Percentiles rank a stretch among this genome's conserved stretches.
Conservation (phyloP, 2,329 filamentous ascomycete species). For the Fusarium tjaetaba region DNA sequence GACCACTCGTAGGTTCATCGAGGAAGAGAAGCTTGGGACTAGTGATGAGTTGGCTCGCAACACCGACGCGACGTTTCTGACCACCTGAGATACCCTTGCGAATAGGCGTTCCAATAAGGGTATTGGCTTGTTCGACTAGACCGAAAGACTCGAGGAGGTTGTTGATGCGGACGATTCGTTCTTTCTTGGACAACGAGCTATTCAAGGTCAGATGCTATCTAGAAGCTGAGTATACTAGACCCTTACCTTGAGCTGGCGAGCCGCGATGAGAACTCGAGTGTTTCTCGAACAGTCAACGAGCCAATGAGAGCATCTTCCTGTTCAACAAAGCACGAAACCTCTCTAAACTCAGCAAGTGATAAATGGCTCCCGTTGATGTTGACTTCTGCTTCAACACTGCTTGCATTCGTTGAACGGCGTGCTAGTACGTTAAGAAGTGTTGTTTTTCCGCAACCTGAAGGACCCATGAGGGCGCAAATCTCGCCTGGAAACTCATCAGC, state of each 20-base stretch:
- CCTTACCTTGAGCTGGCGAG: conserved; percentile 67
- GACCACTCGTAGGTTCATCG: conserved; percentile 84
- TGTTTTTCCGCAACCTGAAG: conserved; percentile 79
- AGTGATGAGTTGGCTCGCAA: conserved; percentile 84
- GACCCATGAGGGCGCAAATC: conserved; percentile 84
- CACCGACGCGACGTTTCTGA: conserved; percentile 82
- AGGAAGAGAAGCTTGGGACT: conserved; percentile 83
- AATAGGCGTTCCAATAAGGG: conserved; percentile 83
- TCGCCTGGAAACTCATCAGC: conserved; percentile 59
- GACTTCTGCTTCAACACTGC: conserved; percentile 52
- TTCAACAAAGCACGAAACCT: conserved; percentile 81
- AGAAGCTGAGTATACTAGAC: no score
- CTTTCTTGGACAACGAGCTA: conserved; percentile 56
- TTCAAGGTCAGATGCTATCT: background rate
- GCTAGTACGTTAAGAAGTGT: conserved; percentile 85
- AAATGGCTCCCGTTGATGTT: conserved; percentile 69
- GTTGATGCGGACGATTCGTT: conserved; percentile 71
- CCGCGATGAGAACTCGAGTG: conserved; percentile 79
- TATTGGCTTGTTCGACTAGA: conserved; percentile 73
- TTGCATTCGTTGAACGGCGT: conserved; percentile 58
- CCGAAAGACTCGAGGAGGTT: conserved; percentile 78
- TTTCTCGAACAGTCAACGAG: conserved; percentile 82
- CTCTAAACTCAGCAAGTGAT: conserved; percentile 65
- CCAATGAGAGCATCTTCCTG: conserved; percentile 89
- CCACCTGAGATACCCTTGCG: conserved; percentile 86